Conservation (phyloP, 164 flowering plant species). For the Magnolia kwangsiensis region DNA sequence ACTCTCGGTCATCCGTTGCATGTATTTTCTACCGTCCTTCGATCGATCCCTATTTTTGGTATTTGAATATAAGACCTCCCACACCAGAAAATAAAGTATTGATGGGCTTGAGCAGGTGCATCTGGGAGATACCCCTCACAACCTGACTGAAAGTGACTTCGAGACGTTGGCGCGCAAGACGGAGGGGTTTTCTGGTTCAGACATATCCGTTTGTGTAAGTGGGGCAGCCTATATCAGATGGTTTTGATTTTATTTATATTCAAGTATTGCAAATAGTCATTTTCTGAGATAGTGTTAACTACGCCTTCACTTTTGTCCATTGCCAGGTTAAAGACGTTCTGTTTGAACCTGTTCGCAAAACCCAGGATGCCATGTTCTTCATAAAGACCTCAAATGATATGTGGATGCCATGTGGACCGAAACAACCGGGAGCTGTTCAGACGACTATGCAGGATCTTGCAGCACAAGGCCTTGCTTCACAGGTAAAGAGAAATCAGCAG, state of each 20-base stretch:
- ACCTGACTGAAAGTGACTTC: slow-evolving; percentile 85
- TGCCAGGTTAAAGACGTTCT: slow-evolving; percentile 92
- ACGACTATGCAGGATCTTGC: slow-evolving; percentile 89
- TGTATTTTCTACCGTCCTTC: neutral
- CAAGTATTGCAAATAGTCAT: neutral
- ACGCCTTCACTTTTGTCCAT: neutral
- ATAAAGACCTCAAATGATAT: slow-evolving; percentile 47
- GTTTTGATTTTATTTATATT: neutral
- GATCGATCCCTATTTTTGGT: neutral
- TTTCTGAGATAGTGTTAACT: neutral
- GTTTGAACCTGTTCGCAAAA: slow-evolving; percentile 96
- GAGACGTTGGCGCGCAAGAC: slow-evolving; percentile 73
- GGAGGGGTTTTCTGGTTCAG: slow-evolving; percentile 98
- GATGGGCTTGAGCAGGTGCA: slow-evolving; percentile 61
- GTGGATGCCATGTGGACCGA: slow-evolving; percentile 98
- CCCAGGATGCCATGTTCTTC: slow-evolving; percentile 97
- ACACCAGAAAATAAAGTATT: neutral
- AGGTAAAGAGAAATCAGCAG: slow-evolving; percentile 41
- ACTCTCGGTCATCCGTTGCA: neutral
- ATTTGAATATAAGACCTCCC: neutral
- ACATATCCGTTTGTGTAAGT: slow-evolving; percentile 94
- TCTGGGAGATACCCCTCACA: slow-evolving; percentile 95
- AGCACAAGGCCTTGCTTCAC: slow-evolving; percentile 70
- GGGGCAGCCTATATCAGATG: neutral
- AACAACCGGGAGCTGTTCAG: slow-evolving; percentile 85